Evolutionary conservation across 2,329 filamentous ascomycete genomes (phyloP).

Genomic region (Thermothelomyces thermophilus): DNA sequence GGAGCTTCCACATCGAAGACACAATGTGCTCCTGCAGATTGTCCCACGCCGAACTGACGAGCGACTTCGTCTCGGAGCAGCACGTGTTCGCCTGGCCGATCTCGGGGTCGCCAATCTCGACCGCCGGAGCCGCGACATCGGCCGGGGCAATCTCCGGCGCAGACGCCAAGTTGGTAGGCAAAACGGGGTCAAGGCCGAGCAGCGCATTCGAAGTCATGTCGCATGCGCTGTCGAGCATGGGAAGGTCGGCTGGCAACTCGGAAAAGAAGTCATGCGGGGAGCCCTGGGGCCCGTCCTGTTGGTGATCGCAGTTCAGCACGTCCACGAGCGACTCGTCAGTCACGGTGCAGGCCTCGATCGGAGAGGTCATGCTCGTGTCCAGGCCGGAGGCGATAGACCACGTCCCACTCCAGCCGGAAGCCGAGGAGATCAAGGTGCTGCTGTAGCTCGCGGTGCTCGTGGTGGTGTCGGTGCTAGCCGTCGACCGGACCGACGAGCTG

Average conservation of each 20-base stretch:
- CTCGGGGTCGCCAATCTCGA: slow-evolving; percentile 18
- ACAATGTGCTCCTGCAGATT: slow-evolving; percentile 41
- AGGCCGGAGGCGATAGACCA: slow-evolving; percentile 38
- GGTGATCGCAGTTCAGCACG: slow-evolving; percentile 18
- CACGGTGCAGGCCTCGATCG: slow-evolving; percentile 33
- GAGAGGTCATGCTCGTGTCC: slow-evolving; percentile 41
- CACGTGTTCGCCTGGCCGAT: slow-evolving; percentile 21
- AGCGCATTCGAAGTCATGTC: slow-evolving; percentile 31
- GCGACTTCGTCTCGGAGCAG: slow-evolving; percentile 31
- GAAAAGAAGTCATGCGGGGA: slow-evolving; percentile 30
- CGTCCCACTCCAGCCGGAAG: slow-evolving; percentile 38
- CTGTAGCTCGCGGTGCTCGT: slow-evolving; percentile 33
- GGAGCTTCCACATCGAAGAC: slow-evolving; percentile 39
- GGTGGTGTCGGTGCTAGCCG: slow-evolving; percentile 34
- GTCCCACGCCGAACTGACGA: slow-evolving; percentile 41
- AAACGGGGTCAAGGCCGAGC: slow-evolving; percentile 25
- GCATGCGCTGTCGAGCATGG: slow-evolving; percentile 20
- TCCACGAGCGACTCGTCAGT: slow-evolving; percentile 27
- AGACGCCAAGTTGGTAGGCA: slow-evolving; percentile 25
- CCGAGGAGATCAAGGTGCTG: slow-evolving; percentile 40
- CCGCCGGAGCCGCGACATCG: slow-evolving; percentile 22
- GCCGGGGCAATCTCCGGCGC: slow-evolving; percentile 34
- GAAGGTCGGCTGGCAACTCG: slow-evolving; percentile 36
- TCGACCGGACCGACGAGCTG: slow-evolving; percentile 44
- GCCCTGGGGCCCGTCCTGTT: slow-evolving; percentile 25